Base-by-base conservation (phyloP, 2,329 filamentous ascomycete species). In the Dothideomycetes sp. region DNA sequence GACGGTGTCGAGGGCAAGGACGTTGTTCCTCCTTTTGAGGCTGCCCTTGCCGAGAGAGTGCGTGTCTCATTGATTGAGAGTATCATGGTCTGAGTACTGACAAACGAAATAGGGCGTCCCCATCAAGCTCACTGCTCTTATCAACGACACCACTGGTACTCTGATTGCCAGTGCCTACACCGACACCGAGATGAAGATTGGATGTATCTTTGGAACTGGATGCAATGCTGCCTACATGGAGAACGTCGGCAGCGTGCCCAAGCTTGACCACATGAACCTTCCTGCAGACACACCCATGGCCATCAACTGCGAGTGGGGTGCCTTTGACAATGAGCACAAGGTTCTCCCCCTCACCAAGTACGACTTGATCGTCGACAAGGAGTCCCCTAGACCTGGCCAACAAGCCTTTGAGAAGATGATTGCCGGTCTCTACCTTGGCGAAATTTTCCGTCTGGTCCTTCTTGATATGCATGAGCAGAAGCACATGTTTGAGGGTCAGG, bases 151-250 rank as follows among this genome's bases (percentile, higher is more conserved):
- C 35, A 96, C 89, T 14, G 91, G 91, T 53, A 98, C 91, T 22
- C 70, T 98, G 54, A 94, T 98, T 55, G 91, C 91, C 45, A 96
- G 89, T 18, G 82, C 86, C 19, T 98, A 98, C 65, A 96, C 89
- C n/a, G 88, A 98, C 58, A 69, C 80, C 34, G 77, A 80, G 51
- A 93, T 95, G 76, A 87, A 79, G 65, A 91, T 96, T 54, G 91
- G 91, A 41, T 95, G 89, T 64, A 98, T 98, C 58, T 98, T 98
- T 55, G 91, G 91, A 52, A 98, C 91, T 10, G 91, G 91, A 44
- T 95, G 91, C 68, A 98, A 98, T 56, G 91, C 89, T 31, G 91
- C 91, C 30, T 98, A 98, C 68, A 94, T 98, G 83, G 91, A 98
- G 64, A 66, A 93, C 55, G 84, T 77, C 48, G 87, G 86, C 48